Base-by-base conservation (phyloP, 176 grass and related monocot species). In the Oryza glaberrima region DNA sequence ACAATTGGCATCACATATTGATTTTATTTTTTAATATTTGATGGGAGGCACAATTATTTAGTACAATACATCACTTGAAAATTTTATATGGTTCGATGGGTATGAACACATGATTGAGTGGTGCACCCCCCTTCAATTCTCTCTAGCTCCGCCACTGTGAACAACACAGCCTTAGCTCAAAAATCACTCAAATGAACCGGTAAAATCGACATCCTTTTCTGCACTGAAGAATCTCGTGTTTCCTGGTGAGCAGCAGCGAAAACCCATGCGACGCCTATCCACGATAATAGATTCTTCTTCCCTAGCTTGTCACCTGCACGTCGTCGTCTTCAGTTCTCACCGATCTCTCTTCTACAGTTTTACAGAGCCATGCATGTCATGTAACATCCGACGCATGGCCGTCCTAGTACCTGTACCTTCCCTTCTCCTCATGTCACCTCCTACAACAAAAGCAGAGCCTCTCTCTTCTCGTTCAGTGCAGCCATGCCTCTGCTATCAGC, bases 361-460 rank as follows among this genome's bases (percentile, higher is more conserved):
- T 58, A 58, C 30, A 22, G 75, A 60, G 20, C 54, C 75, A 77
- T 41, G 75, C 65, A 81, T 3, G 14, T 67, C 77, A 19, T 46
- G 47, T 52, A 52, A 81, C 47, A 20, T 69, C 66, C 16, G 1
- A 28, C 54, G 54, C 70, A 65, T 65, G 70, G 41, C 26, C 43
- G 43, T 22, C 41, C 45, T 47, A 47, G 49, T 52, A 15, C 15
- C 14, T 4, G 61, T 76, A 68, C 72, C 11, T 43, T 43, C 28
- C 15, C 45, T 51, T 52, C 3, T 45, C 5, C 0, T 10, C 65
- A 0, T 10, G 41, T 48, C 77, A 67, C 78, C 45, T 70, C 7
- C 41, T 0, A 49, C 47, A 15, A 52, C 3, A 73, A 73, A 73
- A 47, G 70, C 2, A 73, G 41, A n/a, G 14, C 26, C n/a, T 1